Conservation (phyloP, 306 rosid genomes). For the Acacia acuminata region DNA sequence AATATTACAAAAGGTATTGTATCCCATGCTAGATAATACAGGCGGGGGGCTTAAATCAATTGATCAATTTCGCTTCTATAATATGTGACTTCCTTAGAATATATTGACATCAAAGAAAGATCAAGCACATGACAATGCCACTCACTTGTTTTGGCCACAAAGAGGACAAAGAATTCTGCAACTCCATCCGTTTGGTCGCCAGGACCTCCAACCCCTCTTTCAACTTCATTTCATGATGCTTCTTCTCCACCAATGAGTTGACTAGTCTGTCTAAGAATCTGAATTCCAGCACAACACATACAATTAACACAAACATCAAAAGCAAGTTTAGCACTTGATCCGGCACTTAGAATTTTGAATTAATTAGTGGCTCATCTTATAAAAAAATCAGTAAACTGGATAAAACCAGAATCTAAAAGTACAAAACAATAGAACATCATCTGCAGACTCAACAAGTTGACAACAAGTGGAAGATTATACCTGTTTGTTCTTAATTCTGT, state of each 20-base stretch:
- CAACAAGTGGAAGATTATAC: not conserved
- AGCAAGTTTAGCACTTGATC: not conserved
- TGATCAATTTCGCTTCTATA: not conserved
- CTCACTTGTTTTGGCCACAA: slow-evolving; percentile 85
- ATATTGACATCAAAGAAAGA: not conserved
- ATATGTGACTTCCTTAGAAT: not conserved
- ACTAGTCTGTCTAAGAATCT: slow-evolving; percentile 89
- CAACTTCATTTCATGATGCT: slow-evolving; percentile 83
- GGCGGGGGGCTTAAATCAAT: not conserved
- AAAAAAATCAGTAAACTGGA: not conserved
- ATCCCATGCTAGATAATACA: not conserved
- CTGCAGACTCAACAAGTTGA: not conserved
- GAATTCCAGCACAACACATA: slow-evolving; percentile 40
- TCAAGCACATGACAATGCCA: slow-evolving; percentile 8
- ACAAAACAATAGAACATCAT: slow-evolving; percentile 7
- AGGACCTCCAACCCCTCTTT: slow-evolving; percentile 84
- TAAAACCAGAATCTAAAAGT: slow-evolving; percentile 2
- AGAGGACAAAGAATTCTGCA: slow-evolving; percentile 88
- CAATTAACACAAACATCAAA: slow-evolving; percentile 16
- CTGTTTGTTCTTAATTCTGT: not conserved
- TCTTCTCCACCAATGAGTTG: slow-evolving; percentile 83
- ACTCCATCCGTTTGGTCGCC: slow-evolving; percentile 82
- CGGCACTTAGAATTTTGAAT: not conserved
- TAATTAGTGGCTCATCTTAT: not conserved
- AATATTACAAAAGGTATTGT: not conserved